Conservation (phyloP, 1,284 basidiomycete species). For the Cutaneotrichosporon cyanovorans region DNA sequence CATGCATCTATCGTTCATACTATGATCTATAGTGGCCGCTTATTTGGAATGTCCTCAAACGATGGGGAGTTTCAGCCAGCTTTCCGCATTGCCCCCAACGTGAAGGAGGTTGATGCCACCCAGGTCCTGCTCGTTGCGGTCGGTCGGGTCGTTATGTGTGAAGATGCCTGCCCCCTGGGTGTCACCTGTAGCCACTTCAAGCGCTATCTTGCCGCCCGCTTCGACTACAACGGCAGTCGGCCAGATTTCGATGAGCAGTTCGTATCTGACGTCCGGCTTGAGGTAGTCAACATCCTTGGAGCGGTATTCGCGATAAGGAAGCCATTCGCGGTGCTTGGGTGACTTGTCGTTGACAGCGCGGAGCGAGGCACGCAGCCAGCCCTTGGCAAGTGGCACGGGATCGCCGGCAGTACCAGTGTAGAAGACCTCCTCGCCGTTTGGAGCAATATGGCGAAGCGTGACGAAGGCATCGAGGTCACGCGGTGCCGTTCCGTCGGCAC, state of each 20-base stretch:
- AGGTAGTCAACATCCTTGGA: constrained; percentile 26
- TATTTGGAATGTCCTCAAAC: no score
- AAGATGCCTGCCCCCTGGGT: constrained; percentile 26
- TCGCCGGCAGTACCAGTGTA: constrained; percentile 40
- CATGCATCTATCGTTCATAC: no score
- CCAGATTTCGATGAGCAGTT: constrained; percentile 36
- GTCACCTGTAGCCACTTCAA: constrained; percentile 24
- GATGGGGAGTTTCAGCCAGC: constrained; percentile 14
- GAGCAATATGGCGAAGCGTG: constrained; percentile 35
- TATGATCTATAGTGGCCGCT: no score
- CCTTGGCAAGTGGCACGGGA: constrained; percentile 34
- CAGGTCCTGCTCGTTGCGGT: constrained; percentile 9
- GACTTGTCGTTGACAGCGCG: constrained; percentile 25
- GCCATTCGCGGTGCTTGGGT: constrained; percentile 24
- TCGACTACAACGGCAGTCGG: constrained; percentile 35
- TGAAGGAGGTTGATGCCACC: constrained; percentile 13
- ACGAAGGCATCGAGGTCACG: constrained; percentile 38
- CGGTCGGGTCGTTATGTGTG: constrained; percentile 28
- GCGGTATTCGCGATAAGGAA: constrained; percentile 33
- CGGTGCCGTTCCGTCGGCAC: constrained; percentile 22
- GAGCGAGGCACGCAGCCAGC: constrained; percentile 37
- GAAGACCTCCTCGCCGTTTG: constrained; percentile 34
- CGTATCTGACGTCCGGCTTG: constrained; percentile 22
- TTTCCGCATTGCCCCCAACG: constrained; percentile 5
- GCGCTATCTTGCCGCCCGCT: constrained; percentile 23